These are phyloP conservation scores for Neurospora sublineolata DNA, from an alignment of 495 filamentous ascomycete species.

Conservation along the genomic window DNA sequence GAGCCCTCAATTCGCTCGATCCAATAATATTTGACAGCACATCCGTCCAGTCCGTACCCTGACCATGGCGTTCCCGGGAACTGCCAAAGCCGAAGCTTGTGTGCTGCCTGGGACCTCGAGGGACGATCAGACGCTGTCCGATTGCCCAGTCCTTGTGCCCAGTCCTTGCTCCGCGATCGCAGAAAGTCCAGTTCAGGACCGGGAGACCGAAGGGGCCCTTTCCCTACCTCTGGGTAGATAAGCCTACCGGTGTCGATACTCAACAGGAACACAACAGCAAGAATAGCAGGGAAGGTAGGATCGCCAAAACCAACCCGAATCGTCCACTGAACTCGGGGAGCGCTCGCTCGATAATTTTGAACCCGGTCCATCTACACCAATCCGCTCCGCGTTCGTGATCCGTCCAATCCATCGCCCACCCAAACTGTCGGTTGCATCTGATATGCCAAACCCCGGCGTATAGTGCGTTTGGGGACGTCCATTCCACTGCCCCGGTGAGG, in stretches of 20 bases:
- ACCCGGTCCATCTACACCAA: neutral
- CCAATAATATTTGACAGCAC: neutral
- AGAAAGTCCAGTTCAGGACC: neutral
- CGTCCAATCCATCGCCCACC: neutral
- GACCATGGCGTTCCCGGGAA: slow-evolving; percentile 4
- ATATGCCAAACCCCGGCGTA: neutral
- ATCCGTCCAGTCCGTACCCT: neutral
- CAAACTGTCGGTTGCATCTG: neutral
- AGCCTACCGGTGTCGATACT: neutral
- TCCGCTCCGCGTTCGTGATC: neutral
- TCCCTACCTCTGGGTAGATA: neutral
- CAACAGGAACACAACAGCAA: neutral
- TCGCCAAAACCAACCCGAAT: neutral
- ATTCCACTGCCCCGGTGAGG: neutral
- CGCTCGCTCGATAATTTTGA: neutral
- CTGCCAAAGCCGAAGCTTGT: neutral
- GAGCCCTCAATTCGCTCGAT: neutral
- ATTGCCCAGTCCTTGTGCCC: neutral
- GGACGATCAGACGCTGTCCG: neutral
- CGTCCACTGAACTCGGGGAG: neutral
- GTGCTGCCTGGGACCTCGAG: neutral
- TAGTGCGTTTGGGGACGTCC: neutral
- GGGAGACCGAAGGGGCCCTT: neutral
- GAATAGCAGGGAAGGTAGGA: neutral
- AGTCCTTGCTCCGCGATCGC: neutral